Evolutionary conservation across 768 basidiomycete species (phyloP).

Genomic region (Collybiopsis confluens): DNA sequence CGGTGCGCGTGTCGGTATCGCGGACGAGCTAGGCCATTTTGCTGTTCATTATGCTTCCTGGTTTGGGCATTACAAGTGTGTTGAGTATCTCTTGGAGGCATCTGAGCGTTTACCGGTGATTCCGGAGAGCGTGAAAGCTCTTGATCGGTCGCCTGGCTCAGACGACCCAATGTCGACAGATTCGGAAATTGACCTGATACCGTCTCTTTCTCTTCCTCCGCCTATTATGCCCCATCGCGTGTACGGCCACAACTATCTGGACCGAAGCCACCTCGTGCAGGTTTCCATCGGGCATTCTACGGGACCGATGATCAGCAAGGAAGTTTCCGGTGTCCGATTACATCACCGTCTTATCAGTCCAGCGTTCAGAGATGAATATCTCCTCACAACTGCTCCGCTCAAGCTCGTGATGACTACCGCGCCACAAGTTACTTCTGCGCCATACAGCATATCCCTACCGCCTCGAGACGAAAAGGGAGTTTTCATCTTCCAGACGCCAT

Average conservation of each 20-base stretch:
- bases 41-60: slow-evolving; percentile 95
- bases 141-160: slow-evolving; percentile 36
- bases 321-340: slow-evolving; percentile 52
- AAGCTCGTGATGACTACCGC: slow-evolving; percentile 94
- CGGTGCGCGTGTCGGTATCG: slow-evolving; percentile 67
- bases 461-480: slow-evolving; percentile 65
- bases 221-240: slow-evolving; percentile 98
- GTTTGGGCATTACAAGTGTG: slow-evolving; percentile 80
- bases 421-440: slow-evolving; percentile 78
- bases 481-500: slow-evolving; percentile 84
- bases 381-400: slow-evolving; percentile 75
- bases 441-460: slow-evolving; percentile 87
- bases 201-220: slow-evolving; percentile 90
- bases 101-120: slow-evolving; percentile 26
- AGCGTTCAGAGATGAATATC: slow-evolving; percentile 59
- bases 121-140: slow-evolving; percentile 17
- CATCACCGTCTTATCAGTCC: slow-evolving; percentile 73
- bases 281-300: slow-evolving; percentile 75
- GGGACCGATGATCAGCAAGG: slow-evolving; percentile 20
- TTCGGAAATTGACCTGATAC: slow-evolving; percentile 86
- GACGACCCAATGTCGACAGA: slow-evolving; percentile 37
- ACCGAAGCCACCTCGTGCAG: slow-evolving; percentile 81
- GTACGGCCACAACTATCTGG: slow-evolving; percentile 95
- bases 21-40: slow-evolving; percentile 81
- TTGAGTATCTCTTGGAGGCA: slow-evolving; percentile 53